Base-by-base conservation (phyloP, 805 yeast species). In the Candida alai region DNA sequence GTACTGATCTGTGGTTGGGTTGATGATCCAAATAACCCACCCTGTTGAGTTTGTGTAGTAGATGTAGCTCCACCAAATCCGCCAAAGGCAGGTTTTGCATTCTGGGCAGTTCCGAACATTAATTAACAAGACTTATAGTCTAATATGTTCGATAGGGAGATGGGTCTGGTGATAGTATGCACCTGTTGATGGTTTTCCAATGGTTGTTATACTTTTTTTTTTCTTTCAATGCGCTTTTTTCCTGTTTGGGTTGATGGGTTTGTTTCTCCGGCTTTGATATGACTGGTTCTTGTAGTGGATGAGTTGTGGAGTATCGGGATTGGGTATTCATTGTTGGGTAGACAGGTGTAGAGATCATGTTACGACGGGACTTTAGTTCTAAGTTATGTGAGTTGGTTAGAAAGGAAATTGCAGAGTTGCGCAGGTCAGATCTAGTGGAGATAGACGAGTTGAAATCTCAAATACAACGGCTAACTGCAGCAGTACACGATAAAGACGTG, bases 21-120 rank as follows among this genome's bases (percentile, higher is more conserved):
- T 34, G 33, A 23, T 23, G 32, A 11, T 1, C 53, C 60, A 41
- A 54, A 51, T 22, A 63, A 43, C 4, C 69, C 67, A 20, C 61
- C 60, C n/a, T n/a, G n/a, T n/a, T n/a, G n/a, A n/a, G n/a, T n/a
- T n/a, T n/a, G n/a, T n/a, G n/a, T 13, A 11, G 14, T 24, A 15
- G 13, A 15, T 14, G 27, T 22, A 15, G 13, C 13, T 5, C 22
- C 27, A n/a, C 28, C 28, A 23, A 23, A 23, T 10, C 28, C 20
- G 4, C 34, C 34, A 22, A 30, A 30, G 12, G 32, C 10, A 7
- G 32, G 19, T 15, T 12, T 27, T 8, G 22, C 23, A 25, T 28
- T 8, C 16, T 29, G 32, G 7, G 31, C 20, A 18, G 10, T 28
- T 29, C 32, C 32, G 13, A 29, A 29, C 32, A 29, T 29, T 24